Evolutionary conservation across 345 rosid genomes (phyloP).

Genomic region (Euphorbia peplus): DNA sequence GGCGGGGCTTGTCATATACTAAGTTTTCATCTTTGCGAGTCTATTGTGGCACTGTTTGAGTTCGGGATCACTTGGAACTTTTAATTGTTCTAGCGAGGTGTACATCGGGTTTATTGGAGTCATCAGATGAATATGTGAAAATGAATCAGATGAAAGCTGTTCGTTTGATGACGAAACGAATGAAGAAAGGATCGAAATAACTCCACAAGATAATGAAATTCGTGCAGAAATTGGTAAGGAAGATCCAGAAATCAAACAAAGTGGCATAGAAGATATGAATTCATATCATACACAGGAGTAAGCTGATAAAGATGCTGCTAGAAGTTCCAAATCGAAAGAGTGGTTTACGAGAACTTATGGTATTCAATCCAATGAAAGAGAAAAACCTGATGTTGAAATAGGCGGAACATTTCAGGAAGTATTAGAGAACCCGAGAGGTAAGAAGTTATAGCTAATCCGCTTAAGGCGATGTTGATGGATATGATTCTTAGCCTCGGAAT

Average conservation of each 20-base stretch:
- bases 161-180: constrained; percentile 29
- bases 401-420: constrained; percentile 9
- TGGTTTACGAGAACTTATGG: not conserved
- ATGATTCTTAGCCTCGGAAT: constrained; percentile 79
- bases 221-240: constrained; percentile 1
- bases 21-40: too few relatives aligned
- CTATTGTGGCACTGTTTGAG: too few relatives aligned
- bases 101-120: too few relatives aligned
- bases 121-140: constrained; percentile 43
- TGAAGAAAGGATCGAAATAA: constrained; percentile 22
- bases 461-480: constrained; percentile 71
- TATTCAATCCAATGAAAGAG: not conserved
- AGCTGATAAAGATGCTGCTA: constrained; percentile 24
- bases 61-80: too few relatives aligned
- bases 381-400: constrained; percentile 17
- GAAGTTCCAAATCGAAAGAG: constrained; percentile 15
- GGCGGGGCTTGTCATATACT: too few relatives aligned
- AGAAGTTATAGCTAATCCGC: constrained; percentile 56
- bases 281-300: constrained; percentile 13
- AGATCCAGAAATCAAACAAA: constrained; percentile 14
- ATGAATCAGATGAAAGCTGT: constrained; percentile 48
- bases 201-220: constrained; percentile 21
- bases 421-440: constrained; percentile 16
- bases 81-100: too few relatives aligned
- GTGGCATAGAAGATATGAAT: constrained; percentile 27